Evolutionary conservation across 768 basidiomycete genomes (phyloP).

Genomic region (Trametes cubensis): DNA sequence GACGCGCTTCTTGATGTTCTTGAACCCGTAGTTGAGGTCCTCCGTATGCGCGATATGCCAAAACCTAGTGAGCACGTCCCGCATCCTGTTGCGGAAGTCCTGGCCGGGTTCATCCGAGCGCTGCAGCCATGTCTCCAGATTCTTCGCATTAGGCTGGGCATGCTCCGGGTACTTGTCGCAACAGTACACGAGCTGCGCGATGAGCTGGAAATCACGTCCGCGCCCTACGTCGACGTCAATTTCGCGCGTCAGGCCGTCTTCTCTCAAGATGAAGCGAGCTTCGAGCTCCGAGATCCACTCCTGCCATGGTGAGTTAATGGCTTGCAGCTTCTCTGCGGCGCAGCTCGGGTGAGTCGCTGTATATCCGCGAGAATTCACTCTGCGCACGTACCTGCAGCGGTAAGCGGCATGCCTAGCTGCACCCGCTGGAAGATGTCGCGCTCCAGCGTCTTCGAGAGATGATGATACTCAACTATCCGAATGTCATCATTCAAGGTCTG

Average conservation of each 20-base stretch:
- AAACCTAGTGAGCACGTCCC: slow-evolving; percentile 54
- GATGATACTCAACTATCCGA: slow-evolving; percentile 65
- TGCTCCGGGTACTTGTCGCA: slow-evolving; percentile 55
- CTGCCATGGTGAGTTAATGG: slow-evolving; percentile 71
- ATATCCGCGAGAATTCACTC: background rate
- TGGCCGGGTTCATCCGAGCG: slow-evolving; percentile 42
- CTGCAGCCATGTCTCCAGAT: slow-evolving; percentile 53
- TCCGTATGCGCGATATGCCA: slow-evolving; percentile 51
- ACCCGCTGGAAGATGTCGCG: slow-evolving; percentile 85
- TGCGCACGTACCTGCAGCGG: slow-evolving; percentile 61
- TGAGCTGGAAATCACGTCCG: slow-evolving; percentile 75
- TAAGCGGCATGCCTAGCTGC: slow-evolving; percentile 76
- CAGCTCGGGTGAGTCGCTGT: slow-evolving; percentile 1
- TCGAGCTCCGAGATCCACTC: slow-evolving; percentile 67
- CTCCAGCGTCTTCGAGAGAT: slow-evolving; percentile 57
- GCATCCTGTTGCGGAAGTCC: slow-evolving; percentile 57
- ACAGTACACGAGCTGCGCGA: slow-evolving; percentile 71
- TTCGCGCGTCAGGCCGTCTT: slow-evolving; percentile 57
- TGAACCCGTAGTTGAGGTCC: slow-evolving; percentile 51
- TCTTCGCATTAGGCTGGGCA: slow-evolving; percentile 54
- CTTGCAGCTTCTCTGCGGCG: slow-evolving; percentile 72
- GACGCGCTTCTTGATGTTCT: slow-evolving; percentile 56
- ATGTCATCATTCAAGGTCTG: background rate
- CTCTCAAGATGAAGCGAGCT: slow-evolving; percentile 54
- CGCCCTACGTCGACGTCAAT: slow-evolving; percentile 69